Conservation (phyloP, 2,329 filamentous ascomycete genomes). For the Cladorrhinum sp. region DNA sequence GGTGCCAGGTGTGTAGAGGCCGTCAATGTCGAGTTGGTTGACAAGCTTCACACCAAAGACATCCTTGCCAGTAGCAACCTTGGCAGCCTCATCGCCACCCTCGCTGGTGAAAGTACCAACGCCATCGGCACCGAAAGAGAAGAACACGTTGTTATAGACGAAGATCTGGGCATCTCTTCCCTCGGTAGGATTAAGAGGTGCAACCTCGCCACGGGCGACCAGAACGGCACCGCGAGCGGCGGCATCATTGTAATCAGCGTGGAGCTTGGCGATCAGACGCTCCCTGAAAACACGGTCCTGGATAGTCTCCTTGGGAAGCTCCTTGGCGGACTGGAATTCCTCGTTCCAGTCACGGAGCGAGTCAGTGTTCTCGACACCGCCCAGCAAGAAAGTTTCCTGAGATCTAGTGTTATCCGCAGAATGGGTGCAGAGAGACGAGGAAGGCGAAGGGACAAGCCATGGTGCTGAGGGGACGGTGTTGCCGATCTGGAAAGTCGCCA, state of each 20-base stretch:
- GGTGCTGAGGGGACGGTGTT: conserved; percentile 90
- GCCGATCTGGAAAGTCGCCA: conserved; percentile 92
- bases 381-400: conserved; percentile 87
- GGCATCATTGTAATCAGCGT: conserved; percentile 96
- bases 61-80: conserved; percentile 95
- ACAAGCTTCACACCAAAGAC: conserved; percentile 91
- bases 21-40: conserved; percentile 94
- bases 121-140: conserved; percentile 95
- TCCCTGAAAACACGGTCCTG: conserved; percentile 96
- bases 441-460: conserved; percentile 76
- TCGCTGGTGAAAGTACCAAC: conserved; percentile 96
- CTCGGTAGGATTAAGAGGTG: conserved; percentile 92
- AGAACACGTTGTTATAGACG: conserved; percentile 99
- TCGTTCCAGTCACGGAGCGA: conserved; percentile 98
- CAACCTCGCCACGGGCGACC: conserved; percentile 88
- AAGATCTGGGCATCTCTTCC: conserved; percentile 92
- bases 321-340: conserved; percentile 94
- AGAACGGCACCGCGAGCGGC: conserved; percentile 88
- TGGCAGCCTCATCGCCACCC: conserved; percentile 92
- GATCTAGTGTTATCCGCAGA: conserved; percentile 81
- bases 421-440: conserved; percentile 65
- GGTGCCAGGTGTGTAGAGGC: conserved; percentile 91
- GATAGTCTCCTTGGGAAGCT: conserved; percentile 88
- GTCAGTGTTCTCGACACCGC: conserved; percentile 89
- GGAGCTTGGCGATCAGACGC: conserved; percentile 88